Conservation (phyloP, 768 basidiomycete genomes). For the Mrakia frigida region DNA sequence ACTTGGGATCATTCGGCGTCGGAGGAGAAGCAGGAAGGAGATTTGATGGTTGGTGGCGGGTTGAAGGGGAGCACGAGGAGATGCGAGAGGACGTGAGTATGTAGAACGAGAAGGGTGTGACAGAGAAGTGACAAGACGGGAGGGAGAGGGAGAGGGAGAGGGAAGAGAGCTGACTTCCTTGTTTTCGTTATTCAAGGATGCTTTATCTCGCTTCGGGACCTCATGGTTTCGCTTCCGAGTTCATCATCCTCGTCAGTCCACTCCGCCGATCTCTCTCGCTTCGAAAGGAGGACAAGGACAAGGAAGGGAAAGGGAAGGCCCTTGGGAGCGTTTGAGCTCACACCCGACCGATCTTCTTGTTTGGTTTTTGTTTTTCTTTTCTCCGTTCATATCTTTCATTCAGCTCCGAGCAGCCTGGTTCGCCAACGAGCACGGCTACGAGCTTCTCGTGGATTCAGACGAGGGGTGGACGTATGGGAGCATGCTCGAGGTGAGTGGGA, state of each 20-base stretch:
- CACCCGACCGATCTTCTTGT: background rate
- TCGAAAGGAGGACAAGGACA: no score
- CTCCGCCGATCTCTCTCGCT: no score
- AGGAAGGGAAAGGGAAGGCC: background rate
- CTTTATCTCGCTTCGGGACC: background rate
- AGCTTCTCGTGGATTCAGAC: slow-evolving; percentile 2
- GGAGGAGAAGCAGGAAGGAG: no score
- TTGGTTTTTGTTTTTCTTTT: background rate
- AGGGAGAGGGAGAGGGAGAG: no score
- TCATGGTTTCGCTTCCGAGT: slow-evolving; percentile 3
- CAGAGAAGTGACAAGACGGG: background rate
- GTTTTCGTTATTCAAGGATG: background rate
- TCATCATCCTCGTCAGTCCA: background rate
- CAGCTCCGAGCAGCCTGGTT: background rate
- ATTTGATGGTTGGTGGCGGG: no score
- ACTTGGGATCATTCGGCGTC: background rate
- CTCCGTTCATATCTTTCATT: background rate
- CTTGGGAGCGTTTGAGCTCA: slow-evolving; percentile 5
- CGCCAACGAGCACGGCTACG: background rate
- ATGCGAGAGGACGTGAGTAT: slow-evolving; percentile 1
- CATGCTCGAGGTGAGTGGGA: background rate
- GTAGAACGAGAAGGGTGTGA: background rate
- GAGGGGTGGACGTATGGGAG: slow-evolving; percentile 8
- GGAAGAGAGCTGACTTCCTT: background rate
- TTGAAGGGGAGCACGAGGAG: background rate